Base-by-base conservation (phyloP, 495 filamentous ascomycete species). In the Cenococcum geophilum region DNA sequence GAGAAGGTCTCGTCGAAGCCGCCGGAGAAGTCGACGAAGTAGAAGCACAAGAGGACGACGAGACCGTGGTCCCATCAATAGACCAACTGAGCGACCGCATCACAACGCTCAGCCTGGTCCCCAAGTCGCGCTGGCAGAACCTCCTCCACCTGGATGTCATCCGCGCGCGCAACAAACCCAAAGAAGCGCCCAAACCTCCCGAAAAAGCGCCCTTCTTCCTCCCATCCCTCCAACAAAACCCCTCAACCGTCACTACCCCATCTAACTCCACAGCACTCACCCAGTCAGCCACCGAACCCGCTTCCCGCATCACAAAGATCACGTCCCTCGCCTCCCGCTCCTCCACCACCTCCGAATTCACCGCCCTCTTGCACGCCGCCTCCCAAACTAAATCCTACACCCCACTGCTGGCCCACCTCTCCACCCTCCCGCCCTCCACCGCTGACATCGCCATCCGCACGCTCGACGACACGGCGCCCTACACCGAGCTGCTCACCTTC, bases 181-280 rank as follows among this genome's bases (percentile, higher is more conserved):
- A 84, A 65, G 89, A 95, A 74, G 80, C 91, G 0, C 91, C 91
- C 25, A 96, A 97, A 76, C 80, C 83, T 2, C 93, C 95, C 4
- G 88, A 96, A 70, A 96, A 93, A 69, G 91, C 93, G 0, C 93
- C 93, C 1, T 99, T 99, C 76, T 99, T 97, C 77, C 78, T 99
- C 14, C 89, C 91, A 11, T 86, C 89, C 1, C 74, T 89, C 5
- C 58, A 60, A 4, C 60, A 70, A 42, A 61, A 72, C 18, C 53
- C 68, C 20, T 32, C 27, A 32, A 18, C 9, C 14, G n/a, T 18
- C 45, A 12, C 53, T 1, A 51, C 57, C 14, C 53, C 50, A 5
- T 48, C 70, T 61, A 32, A 55, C 57, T 52, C 49, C 5, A 52
- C n/a, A 48, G 48, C 50, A 18, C 10, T 59, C 11, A 54, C 27